Evolutionary conservation across 2,329 filamentous ascomycete species (phyloP).

Genomic region (Arthrobotrys musiformis): DNA sequence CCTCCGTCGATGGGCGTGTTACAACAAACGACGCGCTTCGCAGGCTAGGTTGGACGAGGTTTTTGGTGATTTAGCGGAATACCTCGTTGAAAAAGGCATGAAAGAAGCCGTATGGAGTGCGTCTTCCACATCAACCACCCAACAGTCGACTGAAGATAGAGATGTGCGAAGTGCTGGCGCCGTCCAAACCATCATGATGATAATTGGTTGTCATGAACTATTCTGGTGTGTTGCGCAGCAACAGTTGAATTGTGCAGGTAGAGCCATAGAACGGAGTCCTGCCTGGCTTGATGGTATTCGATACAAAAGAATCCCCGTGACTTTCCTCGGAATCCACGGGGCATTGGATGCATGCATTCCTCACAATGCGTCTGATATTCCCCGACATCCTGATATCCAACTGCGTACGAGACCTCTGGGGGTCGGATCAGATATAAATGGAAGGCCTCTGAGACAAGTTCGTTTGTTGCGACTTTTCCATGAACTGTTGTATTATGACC

Average conservation of each 20-base stretch:
- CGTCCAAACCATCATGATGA: slow-evolving; percentile 22
- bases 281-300: not conserved
- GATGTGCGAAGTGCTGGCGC: not conserved
- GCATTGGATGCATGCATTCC: slow-evolving; percentile 26
- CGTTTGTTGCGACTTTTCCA: slow-evolving; percentile 20
- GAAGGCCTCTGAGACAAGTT: slow-evolving; percentile 4
- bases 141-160: not conserved
- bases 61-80: slow-evolving; percentile 29
- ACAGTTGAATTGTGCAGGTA: not conserved
- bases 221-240: slow-evolving; percentile 31
- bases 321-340: slow-evolving; percentile 36
- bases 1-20: slow-evolving; percentile 34
- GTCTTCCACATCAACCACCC: not conserved
- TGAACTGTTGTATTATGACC: not conserved
- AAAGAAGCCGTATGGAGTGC: not conserved
- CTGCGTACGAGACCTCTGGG: slow-evolving; percentile 5
- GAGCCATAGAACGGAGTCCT: not conserved
- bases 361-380: not conserved
- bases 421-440: not conserved
- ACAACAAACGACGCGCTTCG: slow-evolving; percentile 21
- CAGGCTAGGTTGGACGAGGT: not conserved
- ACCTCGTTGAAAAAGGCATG: slow-evolving; percentile 17
- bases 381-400: not conserved
- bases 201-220: slow-evolving; percentile 44
- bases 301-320: slow-evolving; percentile 24